Evolutionary conservation across 164 flowering plant species (phyloP), one percentile per base, ranked within the genome.

Genomic region (Pachysandra terminalis): DNA sequence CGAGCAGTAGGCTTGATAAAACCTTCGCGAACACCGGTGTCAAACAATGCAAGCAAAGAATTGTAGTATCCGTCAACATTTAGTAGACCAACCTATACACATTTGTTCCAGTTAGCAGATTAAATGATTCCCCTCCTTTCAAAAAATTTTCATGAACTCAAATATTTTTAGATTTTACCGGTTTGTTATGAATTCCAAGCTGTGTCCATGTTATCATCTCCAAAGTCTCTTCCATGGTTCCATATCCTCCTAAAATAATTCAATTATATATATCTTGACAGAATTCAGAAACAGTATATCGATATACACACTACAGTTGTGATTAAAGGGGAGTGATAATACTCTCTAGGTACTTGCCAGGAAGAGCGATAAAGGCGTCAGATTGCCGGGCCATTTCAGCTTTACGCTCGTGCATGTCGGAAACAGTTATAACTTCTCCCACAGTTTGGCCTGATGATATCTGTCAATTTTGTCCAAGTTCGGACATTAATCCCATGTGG

Each of bases 151-250:
- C 5, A 32, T 32, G 5, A 64, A 35, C 6, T 65, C 45, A 41
- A 60, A 61, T 25, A 64, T 22, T 16, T 60, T 63, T 28, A 9
- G 0, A n/a, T n/a, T n/a, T 79, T 81, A 91, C 98, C 74, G 96
- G 83, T 75, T 94, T 94, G 77, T 81, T 85, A 77, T 93, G 97
- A 63, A 93, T 93, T 68, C 98, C 97, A 35, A 93, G 90, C 68
- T 93, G 98, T 51, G 96, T 78, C 98, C 98, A 93, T 15, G 97
- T 85, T 71, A 93, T 90, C 90, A 88, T 89, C 75, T 93, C 98
- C 81, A 93, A 57, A 25, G 77, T 56, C 80, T 93, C 98, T 81
- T 93, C 98, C 97, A 89, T 87, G 48, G 98, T 93, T 66, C 98
- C 98, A 80, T 89, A 94, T 68, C 98, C 98, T 21, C 98, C 98